Base-by-base conservation (phyloP, 192 early-diverging fungal species). In the Coemansia asiatica region DNA sequence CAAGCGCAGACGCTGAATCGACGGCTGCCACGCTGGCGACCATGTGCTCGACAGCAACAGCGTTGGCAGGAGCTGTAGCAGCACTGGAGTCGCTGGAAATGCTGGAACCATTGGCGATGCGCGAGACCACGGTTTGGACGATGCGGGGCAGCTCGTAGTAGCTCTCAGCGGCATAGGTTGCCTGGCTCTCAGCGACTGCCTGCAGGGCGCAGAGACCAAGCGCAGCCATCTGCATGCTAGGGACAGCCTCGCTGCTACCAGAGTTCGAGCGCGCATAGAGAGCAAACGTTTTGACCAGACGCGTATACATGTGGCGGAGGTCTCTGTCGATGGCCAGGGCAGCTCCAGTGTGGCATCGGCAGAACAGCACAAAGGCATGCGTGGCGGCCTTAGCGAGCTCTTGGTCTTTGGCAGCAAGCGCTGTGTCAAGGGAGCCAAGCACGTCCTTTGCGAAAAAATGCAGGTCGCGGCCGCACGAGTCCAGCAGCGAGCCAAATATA, bases 391-490 rank as follows among this genome's bases (percentile, higher is more conserved):
- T 61, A 1, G 88, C 61, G 36, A 94, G 71, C 35, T 85, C 88
- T n/a, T 77, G 40, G 55, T 92, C 87, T 19, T 79, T 75, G 18
- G 79, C 82, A 21, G 79, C 73, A 15, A 91, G 66, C 22, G 84
- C 75, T 15, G 76, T 71, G n/a, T 85, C 83, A n/a, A 92, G 76
- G 31, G 92, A 82, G 44, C 85, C 87, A 10, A 97, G 84, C 58
- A 94, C 79, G 60, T 90, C 85, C 64, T 89, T 89, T 26, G 91
- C 90, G 71, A 97, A 94, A 28, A 95, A 84, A 64, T 90, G 89
- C 38, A 94, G 75, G 60, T 95, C 87, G 31, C 85, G 71, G 35
- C 86, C 85, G 75, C 93, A 94, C 16, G 85, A 72, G 38, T 74
- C 68, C 38, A 97, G 69, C 44, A 97, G 82, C 1, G 87, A 82